Base-by-base conservation (phyloP, 352 stramenopile species). In the Phytophthora pisi region DNA sequence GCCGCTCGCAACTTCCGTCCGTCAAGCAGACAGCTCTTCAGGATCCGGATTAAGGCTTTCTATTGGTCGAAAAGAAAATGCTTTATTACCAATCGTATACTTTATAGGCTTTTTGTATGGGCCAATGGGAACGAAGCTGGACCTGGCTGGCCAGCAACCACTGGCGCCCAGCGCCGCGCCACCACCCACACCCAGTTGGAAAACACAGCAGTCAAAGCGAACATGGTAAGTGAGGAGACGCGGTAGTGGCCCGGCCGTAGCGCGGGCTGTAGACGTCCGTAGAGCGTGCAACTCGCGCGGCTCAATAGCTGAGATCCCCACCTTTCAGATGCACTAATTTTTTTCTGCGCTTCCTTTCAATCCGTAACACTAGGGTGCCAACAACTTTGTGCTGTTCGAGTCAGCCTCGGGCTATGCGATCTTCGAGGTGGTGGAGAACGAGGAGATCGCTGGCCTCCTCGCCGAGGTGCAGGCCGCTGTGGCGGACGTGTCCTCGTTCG, bases 401-500 rank as follows among this genome's bases (percentile, higher is more conserved):
- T 97, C 93, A 58, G 97, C 98, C 28, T 98, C 97, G 38, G 98
- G 98, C 68, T 99, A 99, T 81, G 96, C 91, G 51, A 92, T 99
- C 47, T 99, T 99, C 70, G 97, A 99, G 63, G 92, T 99, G 11
- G 88, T 99, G 8, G 95, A 99, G 72, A 90, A 97, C 74, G 98
- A 99, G 79, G 97, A 99, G 79, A 98, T 99, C 62, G 97, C 87
- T 56, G 72, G 72, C 23, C 74, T 97, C 23, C 68, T 97, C 38
- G 76, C 83, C 20, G 91, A 96, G 50, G 91, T 98, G 60, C 93
- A 98, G 88, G 81, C 96, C 62, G 89, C 92, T 9, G 88, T 99
- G 31, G 92, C 84, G 36, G 97, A 99, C 67, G 75, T 99, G 52
- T 86, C 89, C 62, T 89, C 91, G 34, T 99, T 99, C 75, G 91